Conservation (phyloP, 108 stramenopile genomes). For the Conticribra weissflogii region DNA sequence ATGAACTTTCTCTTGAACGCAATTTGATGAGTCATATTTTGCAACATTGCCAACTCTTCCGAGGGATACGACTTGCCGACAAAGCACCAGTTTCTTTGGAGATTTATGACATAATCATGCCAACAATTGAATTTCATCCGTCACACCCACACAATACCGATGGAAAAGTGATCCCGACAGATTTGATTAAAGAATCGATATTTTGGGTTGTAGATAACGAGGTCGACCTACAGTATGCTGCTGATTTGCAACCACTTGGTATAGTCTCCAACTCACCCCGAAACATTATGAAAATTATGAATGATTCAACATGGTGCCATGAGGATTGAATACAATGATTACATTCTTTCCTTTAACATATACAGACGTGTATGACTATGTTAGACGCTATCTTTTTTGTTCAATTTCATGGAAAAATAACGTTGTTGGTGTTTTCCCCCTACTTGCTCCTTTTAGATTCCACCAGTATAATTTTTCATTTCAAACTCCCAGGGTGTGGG, state of each 20-base stretch:
- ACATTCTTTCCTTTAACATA: no score
- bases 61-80: constrained; percentile 19
- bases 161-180: background rate
- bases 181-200: constrained; percentile 14
- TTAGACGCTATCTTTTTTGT: background rate
- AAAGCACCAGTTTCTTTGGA: background rate
- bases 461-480: no score
- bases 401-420: background rate
- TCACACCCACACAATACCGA: constrained; percentile 8
- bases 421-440: no score
- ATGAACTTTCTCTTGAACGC: constrained; percentile 5
- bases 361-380: no score
- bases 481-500: no score
- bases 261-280: constrained; percentile 20
- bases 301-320: constrained; percentile 8
- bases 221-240: constrained; percentile 9
- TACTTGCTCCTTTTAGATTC: no score
- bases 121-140: constrained; percentile 34
- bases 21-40: background rate
- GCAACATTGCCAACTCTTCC: constrained; percentile 23
- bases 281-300: constrained; percentile 1
- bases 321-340: background rate
- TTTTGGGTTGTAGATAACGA: constrained; percentile 34
- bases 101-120: constrained; percentile 17
- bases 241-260: constrained; percentile 13